Evolutionary conservation across 352 stramenopile genomes (phyloP).

Genomic region (Pythium aristosporum): DNA sequence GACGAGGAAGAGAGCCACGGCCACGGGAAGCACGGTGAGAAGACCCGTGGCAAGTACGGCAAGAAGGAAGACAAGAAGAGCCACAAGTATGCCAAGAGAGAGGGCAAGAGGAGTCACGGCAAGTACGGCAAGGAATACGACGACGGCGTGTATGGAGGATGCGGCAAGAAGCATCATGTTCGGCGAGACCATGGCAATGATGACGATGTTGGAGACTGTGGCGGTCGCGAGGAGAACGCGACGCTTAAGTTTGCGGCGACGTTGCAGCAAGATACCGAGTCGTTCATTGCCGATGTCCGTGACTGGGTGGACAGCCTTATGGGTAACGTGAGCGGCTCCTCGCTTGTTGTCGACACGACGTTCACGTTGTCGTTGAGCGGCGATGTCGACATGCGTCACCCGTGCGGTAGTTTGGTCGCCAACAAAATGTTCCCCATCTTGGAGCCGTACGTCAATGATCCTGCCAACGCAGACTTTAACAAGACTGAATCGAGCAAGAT

Average conservation of each 20-base stretch:
- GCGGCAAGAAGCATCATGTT: conserved; percentile 1
- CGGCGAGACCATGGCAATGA: background rate
- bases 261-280: conserved; percentile 24
- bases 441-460: conserved; percentile 25
- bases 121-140: background rate
- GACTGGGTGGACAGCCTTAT: conserved; percentile 12
- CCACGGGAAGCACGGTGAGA: background rate
- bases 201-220: background rate
- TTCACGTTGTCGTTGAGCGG: conserved; percentile 29
- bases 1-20: background rate
- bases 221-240: background rate
- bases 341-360: conserved; percentile 14
- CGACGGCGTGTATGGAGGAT: background rate
- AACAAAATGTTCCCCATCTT: conserved; percentile 28
- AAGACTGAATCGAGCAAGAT: conserved; percentile 18
- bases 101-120: background rate
- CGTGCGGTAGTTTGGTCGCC: conserved; percentile 27
- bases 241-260: conserved; percentile 9
- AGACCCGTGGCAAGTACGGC: background rate
- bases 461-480: conserved; percentile 20
- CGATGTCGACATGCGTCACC: conserved; percentile 12
- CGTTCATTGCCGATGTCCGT: conserved; percentile 18
- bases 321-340: conserved; percentile 8
- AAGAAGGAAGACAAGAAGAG: conserved; percentile 11
- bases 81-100: background rate